Base-by-base conservation (phyloP, 2,329 filamentous ascomycete genomes). In the Knufia fluminis region DNA sequence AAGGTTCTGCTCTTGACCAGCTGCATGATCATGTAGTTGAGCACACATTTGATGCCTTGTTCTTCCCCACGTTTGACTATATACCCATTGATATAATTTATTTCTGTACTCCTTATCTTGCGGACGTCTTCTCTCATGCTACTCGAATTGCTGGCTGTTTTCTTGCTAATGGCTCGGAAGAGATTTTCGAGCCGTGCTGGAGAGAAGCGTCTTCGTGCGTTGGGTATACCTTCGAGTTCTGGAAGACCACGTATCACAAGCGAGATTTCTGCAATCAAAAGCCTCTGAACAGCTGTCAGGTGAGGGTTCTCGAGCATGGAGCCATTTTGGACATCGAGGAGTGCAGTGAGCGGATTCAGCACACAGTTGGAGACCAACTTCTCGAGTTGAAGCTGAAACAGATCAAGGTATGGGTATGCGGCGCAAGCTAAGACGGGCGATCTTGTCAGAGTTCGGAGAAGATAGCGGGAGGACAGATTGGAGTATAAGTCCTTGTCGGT, bases 11-110 rank as follows among this genome's bases (percentile, higher is more conserved):
- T 85, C 61, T 85, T 80, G 43, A 96, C 81, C 68, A 89, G 68
- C 47, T 82, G 72, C 64, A 84, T 71, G 36, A 94, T 71, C 72
- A 86, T 76, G 59, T 82, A 81, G 62, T 94, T 92, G 53, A 83
- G 72, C 9, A 80, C 78, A 59, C 82, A 82, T 45, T 78, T 71
- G n/a, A 95, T 71, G 1, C 86, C 86, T 52, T 90, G 60, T 62
- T 86, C 78, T 58, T 78, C 75, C 0, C 85, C 92, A 35, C 83
- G 77, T 45, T 72, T 75, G 26, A 94, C 74, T 52, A 98, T 84
- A 68, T 91, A 98, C 0, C 90, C 91, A 63, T 94, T 96, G 57
- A 91, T 77, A 60, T 83, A 94, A 40, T 90, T 79, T 35, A 96
- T 78, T 60, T 95, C 88, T 0, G 86, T 88, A 51, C 73, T 68